Base-by-base conservation (phyloP, 208 protist species). In the Leishmania gerbilli region DNA sequence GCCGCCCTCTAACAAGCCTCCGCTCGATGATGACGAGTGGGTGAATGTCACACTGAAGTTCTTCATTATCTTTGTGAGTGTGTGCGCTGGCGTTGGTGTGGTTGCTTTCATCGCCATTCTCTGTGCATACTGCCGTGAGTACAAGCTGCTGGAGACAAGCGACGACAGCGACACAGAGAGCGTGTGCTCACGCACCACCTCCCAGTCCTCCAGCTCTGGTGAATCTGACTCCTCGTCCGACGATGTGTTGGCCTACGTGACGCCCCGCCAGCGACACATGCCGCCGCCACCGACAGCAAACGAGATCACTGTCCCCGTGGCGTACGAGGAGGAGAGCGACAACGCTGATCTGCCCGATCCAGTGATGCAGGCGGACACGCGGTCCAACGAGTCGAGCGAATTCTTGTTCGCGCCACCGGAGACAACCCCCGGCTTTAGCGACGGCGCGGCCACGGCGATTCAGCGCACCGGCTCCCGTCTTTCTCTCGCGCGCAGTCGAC, bases 71-170 rank as follows among this genome's bases (percentile, higher is more conserved):
- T 79, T 79, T 17, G 60, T 84, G 24, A 84, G 80, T 71, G 64
- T 77, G 56, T 62, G 53, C 17, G 76, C 65, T 27, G 80, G 74
- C 15, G 74, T 60, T 7, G 80, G 76, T 1, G 42, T 84, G 15
- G n/a, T 80, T 15, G 40, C 80, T 49, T 65, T 84, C 53, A 69
- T 72, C 49, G 27, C 77, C 45, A 71, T 84, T 47, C 45, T 53
- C 37, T 58, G 62, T 9, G 55, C 78, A 47, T 84, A 71, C 76
- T 84, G 81, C 34, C 81, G 81, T 27, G 53, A 76, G 31, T 65
- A 79, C 69, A 84, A 84, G 69, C 47, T 84, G 56, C 75, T 84
- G 24, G 81, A 84, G 47, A 79, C 81, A 1, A 79, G 77, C 51
- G 69, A 77, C 56, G 81, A 84, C 58, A 80, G 76, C 58, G 75